Base-by-base conservation (phyloP, 2,329 filamentous ascomycete species). In the Fusarium sp. region DNA sequence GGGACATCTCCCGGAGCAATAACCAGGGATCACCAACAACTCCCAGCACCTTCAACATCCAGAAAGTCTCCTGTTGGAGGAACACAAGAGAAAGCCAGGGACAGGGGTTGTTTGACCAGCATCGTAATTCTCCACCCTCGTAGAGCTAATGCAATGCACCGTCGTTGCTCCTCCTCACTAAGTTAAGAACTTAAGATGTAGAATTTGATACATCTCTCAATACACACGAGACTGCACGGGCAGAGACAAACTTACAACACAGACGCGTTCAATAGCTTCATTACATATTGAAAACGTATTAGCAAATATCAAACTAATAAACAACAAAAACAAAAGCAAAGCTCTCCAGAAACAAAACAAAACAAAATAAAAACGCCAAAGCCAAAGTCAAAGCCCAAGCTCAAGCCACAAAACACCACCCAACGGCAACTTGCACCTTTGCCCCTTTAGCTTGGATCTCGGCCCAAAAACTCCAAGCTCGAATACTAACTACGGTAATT, bases 71-170 rank as follows among this genome's bases (percentile, higher is more conserved):
- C 31, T 17, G 56, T 56, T 56, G 56, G 58, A 61, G 51, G 60
- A 58, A 45, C 36, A 61, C 28, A 28, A 34, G 20, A 33, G 24
- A 44, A 61, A 39, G 18, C 45, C 36, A 52, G 48, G 49, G 31
- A 42, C 36, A 50, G 51, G 54, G 54, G 20, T 18, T 56, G 8
- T 31, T 55, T n/a, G 8, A 18, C 26, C n/a, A 31, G 18, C 13
- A 51, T 33, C 17, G 36, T 39, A 34, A 42, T 51, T 62, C 44
- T 24, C 49, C 61, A 50, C 61, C 40, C 33, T 38, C 20, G 15
- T 36, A 43, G 40, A 44, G 65, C 58, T 61, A 68, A 71, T 66
- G 67, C 68, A 70, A 58, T 63, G 63, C 63, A 48, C 52, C 48
- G 42, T 58, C 44, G 54, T 59, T 61, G 63, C 50, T 56, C 50